Percentiles rank a stretch among this genome's conserved stretches.
Conservation (phyloP, 2,329 filamentous ascomycete species). For the Daldinia sp. region DNA sequence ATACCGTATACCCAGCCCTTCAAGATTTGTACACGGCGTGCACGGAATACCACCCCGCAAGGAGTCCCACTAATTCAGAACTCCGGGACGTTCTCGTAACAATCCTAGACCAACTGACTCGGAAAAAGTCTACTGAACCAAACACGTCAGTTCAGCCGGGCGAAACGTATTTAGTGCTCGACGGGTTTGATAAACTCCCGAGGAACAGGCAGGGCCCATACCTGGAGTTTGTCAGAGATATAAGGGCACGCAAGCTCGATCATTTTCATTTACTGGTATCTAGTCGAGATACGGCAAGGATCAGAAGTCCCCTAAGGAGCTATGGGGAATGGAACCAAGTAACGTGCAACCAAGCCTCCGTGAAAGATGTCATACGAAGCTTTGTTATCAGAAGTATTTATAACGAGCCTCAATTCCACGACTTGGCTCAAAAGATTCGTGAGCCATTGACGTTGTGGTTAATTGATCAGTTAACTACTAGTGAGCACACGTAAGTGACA, state of each 20-base stretch:
- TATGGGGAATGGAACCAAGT: background rate
- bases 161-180: background rate
- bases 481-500: background rate
- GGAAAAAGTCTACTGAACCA: background rate
- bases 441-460: background rate
- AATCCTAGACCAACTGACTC: background rate
- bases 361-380: background rate
- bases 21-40: conserved; percentile 10
- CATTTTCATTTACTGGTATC: background rate
- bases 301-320: background rate
- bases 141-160: background rate
- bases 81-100: background rate
- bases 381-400: background rate
- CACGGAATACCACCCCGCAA: background rate
- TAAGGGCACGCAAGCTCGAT: background rate
- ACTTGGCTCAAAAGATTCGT: background rate
- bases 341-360: background rate
- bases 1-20: conserved; percentile 8
- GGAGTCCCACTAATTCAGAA: background rate
- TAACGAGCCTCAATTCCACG: background rate
- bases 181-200: background rate
- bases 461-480: background rate
- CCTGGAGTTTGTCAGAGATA: background rate
- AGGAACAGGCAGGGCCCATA: background rate
- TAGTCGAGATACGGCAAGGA: background rate